Evolutionary conservation across 2,329 filamentous ascomycete genomes (phyloP), one percentile per base, ranked within the genome.

Genomic region (Aaosphaeria arxii): DNA sequence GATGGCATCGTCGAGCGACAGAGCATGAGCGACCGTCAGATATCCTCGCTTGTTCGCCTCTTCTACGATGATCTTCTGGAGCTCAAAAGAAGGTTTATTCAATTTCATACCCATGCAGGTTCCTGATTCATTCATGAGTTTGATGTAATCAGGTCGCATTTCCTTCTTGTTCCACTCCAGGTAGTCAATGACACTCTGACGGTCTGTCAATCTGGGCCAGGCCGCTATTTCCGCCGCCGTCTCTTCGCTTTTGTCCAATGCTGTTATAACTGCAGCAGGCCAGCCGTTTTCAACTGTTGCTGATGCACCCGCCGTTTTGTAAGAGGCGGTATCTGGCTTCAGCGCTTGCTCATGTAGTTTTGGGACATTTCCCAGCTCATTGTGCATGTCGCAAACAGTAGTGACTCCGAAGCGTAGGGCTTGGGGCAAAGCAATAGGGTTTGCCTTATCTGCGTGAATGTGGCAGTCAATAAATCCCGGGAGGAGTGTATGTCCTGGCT

Each of bases 201-300:
- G 55, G 4, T 66, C 70, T 5, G 64, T 66, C n/a, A 78, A 50
- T 38, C 74, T 74, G 5, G 77, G 77, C 77, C 76, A 80, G 4
- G 65, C 71, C 2, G 69, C 68, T 28, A 77, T 73, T 46, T 68
- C 70, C 1, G 64, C 71, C 40, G 57, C 50, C 7, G 62, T 74
- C 57, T 70, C 61, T 24, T 50, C 51, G 52, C 64, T 58, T 39
- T 71, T 66, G 48, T 74, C 63, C 45, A 70, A 66, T 9, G 68
- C 69, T 5, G 65, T 60, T 32, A 76, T 70, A 5, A 77, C 66
- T 0, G 73, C 68, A 48, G 68, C 70, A 0, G 78, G 78, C 78
- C 78, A 81, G 3, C 78, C 78, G 35, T 74, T 76, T 5, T 77
- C 70, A 31, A 81, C 74, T 0, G 77, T 80, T 5, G 78, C 78